Evolutionary conservation across 2,329 filamentous ascomycete genomes (phyloP).

Genomic region (Chaetomium strumarium): DNA sequence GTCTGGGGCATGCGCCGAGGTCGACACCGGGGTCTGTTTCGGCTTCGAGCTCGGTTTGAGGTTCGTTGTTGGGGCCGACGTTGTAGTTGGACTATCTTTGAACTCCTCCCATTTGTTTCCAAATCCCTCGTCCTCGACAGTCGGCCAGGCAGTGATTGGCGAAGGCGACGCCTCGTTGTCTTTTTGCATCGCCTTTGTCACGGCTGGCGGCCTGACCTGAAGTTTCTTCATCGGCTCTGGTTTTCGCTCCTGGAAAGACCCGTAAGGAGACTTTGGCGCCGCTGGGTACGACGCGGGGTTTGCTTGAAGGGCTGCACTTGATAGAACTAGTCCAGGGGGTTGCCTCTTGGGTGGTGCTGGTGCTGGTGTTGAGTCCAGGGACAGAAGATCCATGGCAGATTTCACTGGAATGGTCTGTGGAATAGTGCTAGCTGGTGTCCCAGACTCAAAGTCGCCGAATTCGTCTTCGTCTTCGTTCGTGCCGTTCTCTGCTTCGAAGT

Average conservation of each 20-base stretch:
- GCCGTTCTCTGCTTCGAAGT: conserved; percentile 41
- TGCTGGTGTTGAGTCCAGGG: conserved; percentile 1
- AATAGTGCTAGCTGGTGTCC: conserved; percentile 3
- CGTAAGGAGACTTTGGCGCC: conserved; percentile 42
- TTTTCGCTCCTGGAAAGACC: conserved; percentile 47
- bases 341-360: conserved; percentile 20
- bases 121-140: conserved; percentile 28
- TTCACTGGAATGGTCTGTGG: conserved; percentile 4
- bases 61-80: conserved; percentile 17
- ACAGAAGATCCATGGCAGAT: conserved; percentile 20
- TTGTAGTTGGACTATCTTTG: conserved; percentile 36
- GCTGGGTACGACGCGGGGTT: conserved; percentile 38
- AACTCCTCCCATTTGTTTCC: conserved; percentile 49
- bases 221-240: conserved; percentile 46
- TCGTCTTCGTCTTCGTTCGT: conserved; percentile 39
- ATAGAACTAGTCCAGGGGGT: conserved; percentile 28
- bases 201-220: conserved; percentile 41
- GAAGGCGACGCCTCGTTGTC: conserved; percentile 33
- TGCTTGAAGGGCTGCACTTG: conserved; percentile 30
- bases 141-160: conserved; percentile 44
- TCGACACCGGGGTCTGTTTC: conserved; percentile 16
- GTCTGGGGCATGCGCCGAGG: conserved; percentile 24
- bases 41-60: conserved; percentile 7
- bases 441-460: conserved; percentile 33
- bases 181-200: conserved; percentile 29